Evolutionary conservation across 768 basidiomycete species (phyloP).

Genomic region (Calocybe indica): DNA sequence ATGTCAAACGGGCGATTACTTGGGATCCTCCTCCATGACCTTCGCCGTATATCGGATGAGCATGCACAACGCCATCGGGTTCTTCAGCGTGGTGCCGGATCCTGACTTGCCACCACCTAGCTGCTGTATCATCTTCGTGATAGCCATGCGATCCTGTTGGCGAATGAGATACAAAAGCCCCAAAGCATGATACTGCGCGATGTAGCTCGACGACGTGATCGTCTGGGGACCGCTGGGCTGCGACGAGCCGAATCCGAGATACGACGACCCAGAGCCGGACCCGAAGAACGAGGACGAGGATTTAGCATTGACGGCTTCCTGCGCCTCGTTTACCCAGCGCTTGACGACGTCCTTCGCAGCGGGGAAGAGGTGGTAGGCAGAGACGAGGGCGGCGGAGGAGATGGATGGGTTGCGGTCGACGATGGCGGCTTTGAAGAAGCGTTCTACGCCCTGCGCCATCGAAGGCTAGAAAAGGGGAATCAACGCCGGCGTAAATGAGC

Average conservation of each 20-base stretch:
- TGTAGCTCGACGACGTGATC: conserved; percentile 83
- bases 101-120: conserved; percentile 86
- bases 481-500: background rate
- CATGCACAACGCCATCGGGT: conserved; percentile 98
- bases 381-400: conserved; percentile 93
- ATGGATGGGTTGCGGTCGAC: conserved; percentile 96
- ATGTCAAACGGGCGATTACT: conserved; percentile 49
- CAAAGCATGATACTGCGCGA: conserved; percentile 95
- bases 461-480: conserved; percentile 58
- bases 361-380: conserved; percentile 94
- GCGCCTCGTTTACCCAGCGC: conserved; percentile 98
- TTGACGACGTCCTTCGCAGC: conserved; percentile 93
- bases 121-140: conserved; percentile 99
- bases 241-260: conserved; percentile 69
- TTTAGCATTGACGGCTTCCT: conserved; percentile 93
- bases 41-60: conserved; percentile 97
- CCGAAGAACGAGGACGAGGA: conserved; percentile 66
- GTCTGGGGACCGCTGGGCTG: conserved; percentile 62
- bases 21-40: conserved; percentile 97
- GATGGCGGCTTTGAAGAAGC: conserved; percentile 99
- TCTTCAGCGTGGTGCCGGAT: conserved; percentile 80
- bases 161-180: conserved; percentile 92
- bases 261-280: conserved; percentile 43
- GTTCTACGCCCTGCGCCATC: conserved; percentile 98
- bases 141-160: conserved; percentile 97